Evolutionary conservation across 805 yeast species (phyloP).

Genomic region (Trichomonascus vanleenenianus): DNA sequence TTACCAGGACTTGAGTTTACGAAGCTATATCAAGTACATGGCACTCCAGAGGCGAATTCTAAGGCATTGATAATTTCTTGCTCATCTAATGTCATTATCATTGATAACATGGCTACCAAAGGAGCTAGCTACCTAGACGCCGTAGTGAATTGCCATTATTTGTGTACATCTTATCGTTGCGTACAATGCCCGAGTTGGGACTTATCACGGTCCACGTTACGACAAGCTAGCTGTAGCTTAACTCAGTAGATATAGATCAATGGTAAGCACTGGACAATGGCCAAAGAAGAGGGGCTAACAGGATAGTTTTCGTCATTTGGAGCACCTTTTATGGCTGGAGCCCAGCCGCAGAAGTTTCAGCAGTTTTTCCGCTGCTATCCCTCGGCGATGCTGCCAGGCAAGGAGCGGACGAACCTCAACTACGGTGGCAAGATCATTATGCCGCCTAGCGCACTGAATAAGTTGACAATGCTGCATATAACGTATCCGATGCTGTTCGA

Average conservation of each 20-base stretch:
- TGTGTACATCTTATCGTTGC: background rate
- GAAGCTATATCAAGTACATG: too few species aligned
- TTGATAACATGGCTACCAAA: too few species aligned
- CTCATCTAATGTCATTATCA: too few species aligned
- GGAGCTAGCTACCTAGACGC: too few species aligned
- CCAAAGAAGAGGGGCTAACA: background rate
- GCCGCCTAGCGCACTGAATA: constrained; percentile 88
- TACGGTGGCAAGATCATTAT: constrained; percentile 93
- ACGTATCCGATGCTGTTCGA: constrained; percentile 95
- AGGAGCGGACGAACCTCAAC: constrained; percentile 58
- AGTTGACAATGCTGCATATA: constrained; percentile 79
- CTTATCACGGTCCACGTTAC: background rate
- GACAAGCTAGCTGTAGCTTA: background rate
- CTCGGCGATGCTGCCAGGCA: constrained; percentile 79
- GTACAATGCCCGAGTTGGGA: background rate
- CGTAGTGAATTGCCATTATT: background rate
- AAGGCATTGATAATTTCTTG: too few species aligned
- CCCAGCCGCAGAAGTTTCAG: constrained; percentile 44
- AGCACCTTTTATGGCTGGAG: constrained; percentile 2
- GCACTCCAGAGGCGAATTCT: too few species aligned
- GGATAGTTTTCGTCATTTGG: constrained; percentile 7
- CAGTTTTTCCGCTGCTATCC: constrained; percentile 93
- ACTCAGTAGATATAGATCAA: too few species aligned
- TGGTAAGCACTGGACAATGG: too few species aligned
- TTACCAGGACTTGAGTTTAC: too few species aligned